phyloP scores from a whole-genome alignment of 768 basidiomycete genomes.

The Lentinula edodes region DNA sequence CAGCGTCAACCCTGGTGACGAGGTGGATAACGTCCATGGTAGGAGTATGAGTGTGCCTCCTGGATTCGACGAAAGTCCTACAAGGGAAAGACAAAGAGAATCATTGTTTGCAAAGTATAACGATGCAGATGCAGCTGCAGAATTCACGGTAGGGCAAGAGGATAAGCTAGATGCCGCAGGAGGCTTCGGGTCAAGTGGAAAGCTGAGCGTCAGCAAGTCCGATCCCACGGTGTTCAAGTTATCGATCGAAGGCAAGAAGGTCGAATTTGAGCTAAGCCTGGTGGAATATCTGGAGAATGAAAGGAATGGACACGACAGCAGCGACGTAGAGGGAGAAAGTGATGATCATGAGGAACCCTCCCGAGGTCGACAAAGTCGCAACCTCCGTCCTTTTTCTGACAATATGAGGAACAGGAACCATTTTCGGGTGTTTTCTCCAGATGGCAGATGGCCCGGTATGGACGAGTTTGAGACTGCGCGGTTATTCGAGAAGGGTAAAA shows the following conservation, averaged over 20 bases:
- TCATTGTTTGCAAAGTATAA: not conserved
- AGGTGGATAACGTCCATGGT: conserved; percentile 17
- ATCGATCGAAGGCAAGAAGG: conserved; percentile 49
- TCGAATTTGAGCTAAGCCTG: conserved; percentile 74
- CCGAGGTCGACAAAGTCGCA: conserved; percentile 13
- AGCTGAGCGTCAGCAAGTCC: conserved; percentile 49
- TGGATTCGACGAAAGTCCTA: conserved; percentile 39
- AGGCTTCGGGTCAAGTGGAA: conserved; percentile 46
- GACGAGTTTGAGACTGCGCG: conserved; percentile 52
- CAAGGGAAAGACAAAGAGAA: conserved; percentile 22
- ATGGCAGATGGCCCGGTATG: conserved; percentile 13
- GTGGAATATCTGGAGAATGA: conserved; percentile 29
- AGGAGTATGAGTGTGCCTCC: conserved; percentile 59
- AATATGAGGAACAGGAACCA: conserved; percentile 17
- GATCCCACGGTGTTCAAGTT: conserved; percentile 65
- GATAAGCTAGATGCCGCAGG: conserved; percentile 9
- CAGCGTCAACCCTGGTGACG: conserved; percentile 20
- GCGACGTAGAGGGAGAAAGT: not conserved
- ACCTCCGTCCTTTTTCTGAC: conserved; percentile 13
- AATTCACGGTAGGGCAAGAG: conserved; percentile 5
- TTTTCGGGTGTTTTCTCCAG: conserved; percentile 3
- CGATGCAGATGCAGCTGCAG: conserved; percentile 4
- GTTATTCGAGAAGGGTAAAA: conserved; percentile 52
- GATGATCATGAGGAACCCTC: conserved; percentile 13
- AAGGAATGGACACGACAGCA: conserved; percentile 4